Base-by-base conservation (phyloP, 2,329 filamentous ascomycete genomes). In the Verticillium nonalfalfae region DNA sequence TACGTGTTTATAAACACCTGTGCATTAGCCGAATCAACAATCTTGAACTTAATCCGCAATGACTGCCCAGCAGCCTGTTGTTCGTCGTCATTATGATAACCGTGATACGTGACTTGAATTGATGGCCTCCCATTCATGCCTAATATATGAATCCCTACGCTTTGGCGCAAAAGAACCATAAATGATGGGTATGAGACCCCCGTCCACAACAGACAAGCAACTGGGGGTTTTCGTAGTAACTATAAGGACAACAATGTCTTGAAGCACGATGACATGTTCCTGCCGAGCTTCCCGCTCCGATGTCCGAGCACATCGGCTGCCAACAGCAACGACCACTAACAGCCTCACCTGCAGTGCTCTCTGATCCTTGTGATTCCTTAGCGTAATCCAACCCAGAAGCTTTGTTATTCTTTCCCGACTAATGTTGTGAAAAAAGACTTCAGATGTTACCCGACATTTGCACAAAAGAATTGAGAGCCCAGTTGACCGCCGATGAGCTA, bases 1-100 rank as follows among this genome's bases (percentile, higher is more conserved):
- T 72, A 70, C 79, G 76, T 82, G 79, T 84, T 76, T 76, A 83
- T 81, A 82, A 77, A 81, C 78, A 81, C 71, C 74, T 86, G 83
- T 86, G 82, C 81, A 80, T 80, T 86, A 86, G 82, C 82, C 78
- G 77, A 62, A 82, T 77, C 73, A 79, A 77, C 62, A 68, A 65
- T 38, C 45, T 35, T 59, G 58, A 59, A 36, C 58, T 34, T 59
- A 59, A 59, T 38, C 15, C 21, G 45, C 45, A 26, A 18, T 18
- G 45, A 10, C 18, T 52, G 45, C 45, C 18, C 7, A 18, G 45
- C 9, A 31, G n/a, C 26, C 26, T 31, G 26, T 31, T 5, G 26
- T 5, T 31, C 26, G 26, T 5, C 26, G 26, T 31, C 26, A 31
- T 31, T 31, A 31, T 31, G 26, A 31, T 31, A 31, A 26, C 2